Evolutionary conservation across 176 grass and related monocot genomes (phyloP).

Genomic region (Raddia guianensis): DNA sequence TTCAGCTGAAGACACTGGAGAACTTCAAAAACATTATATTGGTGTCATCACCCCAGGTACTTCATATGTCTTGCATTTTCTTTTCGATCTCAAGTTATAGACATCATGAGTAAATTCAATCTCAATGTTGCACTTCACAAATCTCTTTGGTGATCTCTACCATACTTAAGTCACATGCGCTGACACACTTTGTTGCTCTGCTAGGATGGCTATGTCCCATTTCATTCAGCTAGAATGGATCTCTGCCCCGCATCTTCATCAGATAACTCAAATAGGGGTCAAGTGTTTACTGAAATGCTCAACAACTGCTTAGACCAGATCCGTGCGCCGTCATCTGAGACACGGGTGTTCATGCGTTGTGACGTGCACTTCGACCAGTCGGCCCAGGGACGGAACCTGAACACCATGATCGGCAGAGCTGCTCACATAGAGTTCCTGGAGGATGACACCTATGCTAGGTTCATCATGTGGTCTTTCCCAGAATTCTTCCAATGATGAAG

Average conservation of each 20-base stretch:
- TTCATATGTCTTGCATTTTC: constrained; percentile 11
- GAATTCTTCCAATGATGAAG: constrained; percentile 62
- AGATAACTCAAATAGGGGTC: constrained; percentile 70
- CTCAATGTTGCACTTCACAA: too few relatives aligned
- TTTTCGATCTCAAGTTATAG: background rate
- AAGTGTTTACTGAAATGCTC: constrained; percentile 88
- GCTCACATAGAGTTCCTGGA: constrained; percentile 91
- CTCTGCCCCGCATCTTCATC: constrained; percentile 57
- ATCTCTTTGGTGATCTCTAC: too few relatives aligned
- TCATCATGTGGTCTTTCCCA: constrained; percentile 93
- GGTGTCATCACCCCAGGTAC: constrained; percentile 89
- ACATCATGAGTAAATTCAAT: background rate
- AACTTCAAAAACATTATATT: constrained; percentile 90
- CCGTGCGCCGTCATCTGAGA: constrained; percentile 56
- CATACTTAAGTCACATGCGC: background rate
- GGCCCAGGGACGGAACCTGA: constrained; percentile 57
- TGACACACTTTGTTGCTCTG: constrained; percentile 24
- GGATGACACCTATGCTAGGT: constrained; percentile 68
- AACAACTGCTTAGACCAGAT: constrained; percentile 85
- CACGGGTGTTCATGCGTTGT: constrained; percentile 79
- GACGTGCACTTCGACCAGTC: constrained; percentile 82
- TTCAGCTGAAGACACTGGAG: constrained; percentile 84
- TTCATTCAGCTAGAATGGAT: constrained; percentile 90
- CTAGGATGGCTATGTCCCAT: constrained; percentile 91
- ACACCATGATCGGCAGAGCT: constrained; percentile 82